Conservation (phyloP, 768 basidiomycete species). For the Lyophyllum semitale region DNA sequence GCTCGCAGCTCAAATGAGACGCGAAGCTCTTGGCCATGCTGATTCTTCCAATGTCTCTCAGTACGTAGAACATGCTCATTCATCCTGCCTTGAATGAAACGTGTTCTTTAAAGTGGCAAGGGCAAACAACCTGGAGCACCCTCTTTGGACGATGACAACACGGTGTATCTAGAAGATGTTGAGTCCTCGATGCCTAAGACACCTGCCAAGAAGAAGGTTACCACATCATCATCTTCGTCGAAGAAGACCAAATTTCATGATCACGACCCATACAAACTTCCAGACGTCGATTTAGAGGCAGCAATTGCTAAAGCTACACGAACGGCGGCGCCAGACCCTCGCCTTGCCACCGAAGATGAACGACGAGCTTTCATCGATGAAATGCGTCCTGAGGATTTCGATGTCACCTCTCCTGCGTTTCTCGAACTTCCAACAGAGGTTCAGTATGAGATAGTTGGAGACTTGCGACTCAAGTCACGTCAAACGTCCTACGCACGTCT, state of each 20-base stretch:
- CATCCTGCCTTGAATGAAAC: background rate
- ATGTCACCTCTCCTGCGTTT: constrained; percentile 87
- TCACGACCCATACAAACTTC: constrained; percentile 93
- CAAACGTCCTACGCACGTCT: constrained; percentile 92
- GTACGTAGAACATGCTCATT: background rate
- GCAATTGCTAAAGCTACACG: constrained; percentile 63
- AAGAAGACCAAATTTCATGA: constrained; percentile 70
- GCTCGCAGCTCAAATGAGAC: constrained; percentile 90
- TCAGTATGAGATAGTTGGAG: constrained; percentile 98
- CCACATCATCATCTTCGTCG: constrained; percentile 49
- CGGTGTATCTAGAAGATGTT: constrained; percentile 90
- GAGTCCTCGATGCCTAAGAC: constrained; percentile 56
- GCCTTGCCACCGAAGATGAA: constrained; percentile 96
- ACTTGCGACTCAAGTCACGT: constrained; percentile 90
- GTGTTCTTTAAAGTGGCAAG: constrained; percentile 37
- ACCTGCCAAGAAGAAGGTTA: constrained; percentile 39
- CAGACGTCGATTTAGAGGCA: constrained; percentile 74
- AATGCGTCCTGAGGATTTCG: constrained; percentile 94
- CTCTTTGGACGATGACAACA: constrained; percentile 64
- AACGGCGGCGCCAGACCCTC: constrained; percentile 74
- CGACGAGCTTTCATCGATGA: constrained; percentile 91
- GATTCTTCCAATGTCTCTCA: constrained; percentile 3
- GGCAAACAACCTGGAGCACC: constrained; percentile 43
- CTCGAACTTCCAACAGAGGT: constrained; percentile 92
- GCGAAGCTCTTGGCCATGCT: constrained; percentile 70